phyloP scores from a whole-genome alignment of 495 filamentous ascomycete genomes.

The Penicillium chermesinum region DNA sequence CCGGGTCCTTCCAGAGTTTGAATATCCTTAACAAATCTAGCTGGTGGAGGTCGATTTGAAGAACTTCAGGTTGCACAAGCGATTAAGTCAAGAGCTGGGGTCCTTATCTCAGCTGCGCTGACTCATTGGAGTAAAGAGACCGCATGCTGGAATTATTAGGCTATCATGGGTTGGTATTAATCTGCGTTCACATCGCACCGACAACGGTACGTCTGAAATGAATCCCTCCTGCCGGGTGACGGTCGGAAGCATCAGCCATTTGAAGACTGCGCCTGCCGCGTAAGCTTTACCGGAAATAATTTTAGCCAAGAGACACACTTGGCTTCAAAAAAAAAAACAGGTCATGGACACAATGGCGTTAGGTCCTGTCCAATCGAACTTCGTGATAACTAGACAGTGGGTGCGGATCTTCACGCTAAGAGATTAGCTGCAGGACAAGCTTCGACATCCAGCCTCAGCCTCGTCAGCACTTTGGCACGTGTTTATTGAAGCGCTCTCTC shows the following conservation, averaged over 20 bases:
- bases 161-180: too few species aligned
- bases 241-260: background rate
- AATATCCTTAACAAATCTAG: too few species aligned
- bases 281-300: background rate
- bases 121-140: too few species aligned
- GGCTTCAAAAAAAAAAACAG: background rate
- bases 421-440: slow-evolving; percentile 13
- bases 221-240: background rate
- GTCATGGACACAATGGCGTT: too few species aligned
- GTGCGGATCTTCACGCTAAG: slow-evolving; percentile 8
- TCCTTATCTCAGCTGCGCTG: too few species aligned
- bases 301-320: background rate
- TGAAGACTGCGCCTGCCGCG: background rate
- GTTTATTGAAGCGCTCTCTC: slow-evolving; percentile 1
- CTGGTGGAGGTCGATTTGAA: too few species aligned
- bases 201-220: too few species aligned
- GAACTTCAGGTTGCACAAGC: too few species aligned
- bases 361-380: slow-evolving; percentile 1
- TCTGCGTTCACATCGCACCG: too few species aligned
- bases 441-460: slow-evolving; percentile 4
- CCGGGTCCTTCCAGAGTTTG: too few species aligned
- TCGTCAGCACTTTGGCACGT: slow-evolving; percentile 7
- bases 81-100: too few species aligned
- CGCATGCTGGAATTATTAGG: too few species aligned
- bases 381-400: background rate